phyloP scores from a whole-genome alignment of 441 rosid species.

The Raphanus hybrid region DNA sequence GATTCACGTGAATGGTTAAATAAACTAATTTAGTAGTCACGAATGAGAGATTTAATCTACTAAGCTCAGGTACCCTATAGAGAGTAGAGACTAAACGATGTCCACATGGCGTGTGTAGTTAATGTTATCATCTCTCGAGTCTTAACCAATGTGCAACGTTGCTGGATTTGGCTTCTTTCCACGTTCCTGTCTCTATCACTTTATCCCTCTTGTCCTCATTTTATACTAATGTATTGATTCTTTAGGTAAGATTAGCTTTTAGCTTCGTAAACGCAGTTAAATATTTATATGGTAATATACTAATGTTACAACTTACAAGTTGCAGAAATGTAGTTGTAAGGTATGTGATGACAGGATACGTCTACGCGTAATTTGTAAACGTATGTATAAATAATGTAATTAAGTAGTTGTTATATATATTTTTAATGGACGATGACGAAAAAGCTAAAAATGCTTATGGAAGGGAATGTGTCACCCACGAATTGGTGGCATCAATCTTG shows the following conservation, averaged over 20 bases:
- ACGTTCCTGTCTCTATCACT: constrained; percentile 31
- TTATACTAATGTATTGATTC: constrained; percentile 1
- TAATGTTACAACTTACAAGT: constrained; percentile 33
- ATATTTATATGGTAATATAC: not conserved
- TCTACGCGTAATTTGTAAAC: constrained; percentile 12
- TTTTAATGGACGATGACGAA: constrained; percentile 38
- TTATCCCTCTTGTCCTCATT: constrained; percentile 31
- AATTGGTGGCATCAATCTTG: constrained; percentile 32
- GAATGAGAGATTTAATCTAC: not conserved
- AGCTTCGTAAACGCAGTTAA: constrained; percentile 17
- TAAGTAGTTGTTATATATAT: not conserved
- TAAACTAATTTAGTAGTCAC: not conserved
- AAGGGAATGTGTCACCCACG: constrained; percentile 48
- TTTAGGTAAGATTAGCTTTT: not conserved
- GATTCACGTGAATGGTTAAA: not conserved
- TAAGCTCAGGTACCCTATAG: constrained; percentile 19
- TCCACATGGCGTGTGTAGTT: constrained; percentile 20
- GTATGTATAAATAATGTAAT: not conserved
- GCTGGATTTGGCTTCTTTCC: constrained; percentile 36
- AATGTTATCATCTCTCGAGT: constrained; percentile 13
- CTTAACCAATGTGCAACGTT: constrained; percentile 29
- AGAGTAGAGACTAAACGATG: constrained; percentile 13
- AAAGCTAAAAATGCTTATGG: constrained; percentile 40
- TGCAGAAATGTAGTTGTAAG: constrained; percentile 2
- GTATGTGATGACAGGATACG: constrained; percentile 24